Evolutionary conservation across 495 filamentous ascomycete species (phyloP), one percentile per base, ranked within the genome.

Genomic region (Aspergillus baeticus): DNA sequence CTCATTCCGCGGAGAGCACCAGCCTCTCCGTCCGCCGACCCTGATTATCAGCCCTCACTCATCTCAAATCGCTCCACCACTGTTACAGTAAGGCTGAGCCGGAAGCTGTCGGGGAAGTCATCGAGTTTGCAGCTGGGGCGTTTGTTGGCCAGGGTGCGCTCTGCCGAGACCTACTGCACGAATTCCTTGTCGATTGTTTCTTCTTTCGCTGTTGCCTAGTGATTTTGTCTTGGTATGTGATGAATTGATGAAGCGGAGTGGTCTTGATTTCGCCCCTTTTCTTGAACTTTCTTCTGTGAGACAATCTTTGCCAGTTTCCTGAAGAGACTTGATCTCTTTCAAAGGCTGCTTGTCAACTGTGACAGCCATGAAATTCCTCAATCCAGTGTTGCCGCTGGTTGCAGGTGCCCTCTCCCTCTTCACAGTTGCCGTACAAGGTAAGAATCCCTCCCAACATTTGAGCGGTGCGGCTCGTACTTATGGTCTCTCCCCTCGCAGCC

Each of bases 401-500:
- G 63, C 57, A n/a, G 57, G 51, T 43, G 66, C 49, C 39, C 36
- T 69, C 6, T 61, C 61, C 10, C 29, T 62, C 22, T 54, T 67
- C 37, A 50, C 51, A 21, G 42, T 17, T 5, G 23, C 53, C 21
- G 60, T 58, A 8, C 23, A 59, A 43, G 63, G 63, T 66, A 44
- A 21, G 60, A 8, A 8, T 29, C 10, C 23, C 21, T 29, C 13
- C 45, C 18, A 18, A 7, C 7, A 2, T 17, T n/a, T n/a, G 14
- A 35, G 14, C 20, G 8, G 17, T 50, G n/a, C 20, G 20, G 33
- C 36, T 36, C 4, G 44, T 42, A 15, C 18, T 57, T 10, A 49
- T 33, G 51, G 63, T 54, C 26, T 13, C 11, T 23, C 11, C 26
- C 36, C 21, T 31, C 56, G 49, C 29, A 75, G 91, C 87, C 52